Conservation (phyloP, 805 yeast species). For the Schwanniomyces pseudopolymorphus region DNA sequence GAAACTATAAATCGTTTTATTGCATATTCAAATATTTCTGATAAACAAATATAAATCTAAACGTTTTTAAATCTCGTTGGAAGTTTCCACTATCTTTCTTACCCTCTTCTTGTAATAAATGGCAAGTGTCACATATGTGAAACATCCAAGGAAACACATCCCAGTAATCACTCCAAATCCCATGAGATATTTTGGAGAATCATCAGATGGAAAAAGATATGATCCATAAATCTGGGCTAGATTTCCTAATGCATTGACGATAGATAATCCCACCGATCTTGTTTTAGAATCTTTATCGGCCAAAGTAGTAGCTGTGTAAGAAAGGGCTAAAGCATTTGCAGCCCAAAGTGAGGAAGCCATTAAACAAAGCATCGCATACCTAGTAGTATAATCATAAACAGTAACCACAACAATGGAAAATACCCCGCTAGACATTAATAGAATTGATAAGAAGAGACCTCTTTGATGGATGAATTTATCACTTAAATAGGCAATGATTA, state of each 20-base stretch:
- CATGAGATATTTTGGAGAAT: constrained; percentile 11
- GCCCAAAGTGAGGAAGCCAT: constrained; percentile 10
- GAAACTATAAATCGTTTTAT: too few relatives aligned
- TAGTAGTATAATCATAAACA: constrained; percentile 4
- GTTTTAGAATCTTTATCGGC: constrained; percentile 10
- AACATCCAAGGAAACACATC: constrained; percentile 9
- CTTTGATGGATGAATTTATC: constrained; percentile 15
- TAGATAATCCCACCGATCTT: constrained; percentile 9
- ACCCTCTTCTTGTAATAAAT: constrained; percentile 5
- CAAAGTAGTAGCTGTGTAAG: constrained; percentile 9
- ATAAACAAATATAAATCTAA: neutral
- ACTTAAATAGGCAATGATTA: constrained; percentile 20
- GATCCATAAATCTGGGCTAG: constrained; percentile 11
- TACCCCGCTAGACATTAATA: constrained; percentile 5
- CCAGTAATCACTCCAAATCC: constrained; percentile 12
- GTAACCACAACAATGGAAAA: constrained; percentile 7
- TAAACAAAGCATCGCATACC: constrained; percentile 12
- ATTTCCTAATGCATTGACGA: constrained; percentile 9
- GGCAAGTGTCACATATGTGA: constrained; percentile 2
- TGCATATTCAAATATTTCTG: neutral
- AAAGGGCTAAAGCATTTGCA: constrained; percentile 10
- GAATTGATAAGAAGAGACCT: constrained; percentile 4
- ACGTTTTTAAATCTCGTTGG: neutral
- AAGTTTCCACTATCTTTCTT: neutral
- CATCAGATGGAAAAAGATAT: constrained; percentile 8